Percentiles rank a stretch among this genome's conserved stretches.
These are phyloP conservation scores for Ampelocalamus luodianensis DNA, from an alignment of 176 grass and related monocot genomes.

Conservation along the genomic window DNA sequence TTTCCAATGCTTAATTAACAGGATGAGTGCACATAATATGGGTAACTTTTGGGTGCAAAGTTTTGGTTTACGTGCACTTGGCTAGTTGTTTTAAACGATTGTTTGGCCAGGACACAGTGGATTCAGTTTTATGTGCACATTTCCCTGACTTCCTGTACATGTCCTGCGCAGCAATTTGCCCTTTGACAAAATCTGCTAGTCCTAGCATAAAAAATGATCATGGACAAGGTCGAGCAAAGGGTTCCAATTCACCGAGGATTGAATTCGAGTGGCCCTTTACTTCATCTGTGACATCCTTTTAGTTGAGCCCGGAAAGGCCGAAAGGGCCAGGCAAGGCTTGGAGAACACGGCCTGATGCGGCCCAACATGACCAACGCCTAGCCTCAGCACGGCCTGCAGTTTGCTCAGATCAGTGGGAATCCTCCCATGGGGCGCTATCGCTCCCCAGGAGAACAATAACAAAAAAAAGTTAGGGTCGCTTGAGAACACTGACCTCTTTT, in stretches of 20 bases:
- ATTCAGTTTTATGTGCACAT: background rate
- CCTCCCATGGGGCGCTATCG: too few species aligned
- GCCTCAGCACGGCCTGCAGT: too few species aligned
- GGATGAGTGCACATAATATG: too few species aligned
- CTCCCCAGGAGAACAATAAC: background rate
- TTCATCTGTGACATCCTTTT: background rate
- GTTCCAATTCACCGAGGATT: background rate
- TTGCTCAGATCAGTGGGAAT: too few species aligned
- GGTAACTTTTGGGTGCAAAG: too few species aligned
- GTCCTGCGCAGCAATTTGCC: background rate
- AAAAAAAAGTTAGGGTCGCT: background rate
- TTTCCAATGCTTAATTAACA: too few species aligned
- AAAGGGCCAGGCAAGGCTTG: background rate
- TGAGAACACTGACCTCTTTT: too few species aligned
- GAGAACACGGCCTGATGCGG: background rate
- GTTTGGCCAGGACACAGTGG: too few species aligned
- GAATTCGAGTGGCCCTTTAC: background rate
- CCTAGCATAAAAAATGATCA: background rate
- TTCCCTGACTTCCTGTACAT: background rate
- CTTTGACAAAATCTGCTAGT: background rate
- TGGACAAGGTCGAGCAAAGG: background rate
- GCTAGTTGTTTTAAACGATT: too few species aligned
- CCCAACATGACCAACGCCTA: background rate
- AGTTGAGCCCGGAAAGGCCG: fast-evolving
- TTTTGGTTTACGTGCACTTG: too few species aligned